These are phyloP conservation scores for Speleostelium caveatum DNA, from an alignment of 78 protist species.

Conservation along the genomic window DNA sequence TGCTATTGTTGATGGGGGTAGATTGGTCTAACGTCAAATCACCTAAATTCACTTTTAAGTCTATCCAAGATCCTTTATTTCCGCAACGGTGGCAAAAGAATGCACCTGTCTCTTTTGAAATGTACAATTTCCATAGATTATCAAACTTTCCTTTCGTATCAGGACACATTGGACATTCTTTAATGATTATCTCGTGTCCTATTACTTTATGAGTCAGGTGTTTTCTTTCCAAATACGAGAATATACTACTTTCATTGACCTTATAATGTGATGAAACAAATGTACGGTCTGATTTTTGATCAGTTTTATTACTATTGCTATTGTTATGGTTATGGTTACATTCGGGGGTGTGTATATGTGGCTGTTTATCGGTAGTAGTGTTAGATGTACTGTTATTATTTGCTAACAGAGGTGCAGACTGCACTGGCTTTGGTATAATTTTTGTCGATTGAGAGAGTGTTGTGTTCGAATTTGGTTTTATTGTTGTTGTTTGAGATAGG, in stretches of 20 bases:
- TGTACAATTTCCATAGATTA: conserved; percentile 84
- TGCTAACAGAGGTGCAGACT: too few relatives aligned
- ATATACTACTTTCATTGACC: conserved; percentile 21
- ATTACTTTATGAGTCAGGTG: conserved; percentile 4
- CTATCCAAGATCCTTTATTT: conserved; percentile 82
- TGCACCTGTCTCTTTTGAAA: conserved; percentile 45
- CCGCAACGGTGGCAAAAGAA: conserved; percentile 81
- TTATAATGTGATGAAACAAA: conserved; percentile 40
- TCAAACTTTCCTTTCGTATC: conserved; percentile 70
- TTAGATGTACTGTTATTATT: too few relatives aligned
- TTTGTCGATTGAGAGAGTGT: too few relatives aligned
- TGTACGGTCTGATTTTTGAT: conserved; percentile 4
- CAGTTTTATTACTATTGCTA: neutral
- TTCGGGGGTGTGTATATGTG: neutral
- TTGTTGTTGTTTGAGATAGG: too few relatives aligned
- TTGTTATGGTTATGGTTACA: neutral
- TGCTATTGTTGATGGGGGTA: neutral
- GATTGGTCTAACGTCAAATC: conserved; percentile 21
- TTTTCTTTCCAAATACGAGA: conserved; percentile 44
- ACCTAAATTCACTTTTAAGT: conserved; percentile 71
- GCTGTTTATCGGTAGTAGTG: too few relatives aligned
- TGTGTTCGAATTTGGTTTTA: too few relatives aligned
- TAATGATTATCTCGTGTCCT: conserved; percentile 36
- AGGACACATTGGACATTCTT: conserved; percentile 80
- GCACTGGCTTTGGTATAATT: too few relatives aligned